Evolutionary conservation across 768 basidiomycete species (phyloP), one percentile per base, ranked within the genome.

Genomic region (Boletus subparvulus): DNA sequence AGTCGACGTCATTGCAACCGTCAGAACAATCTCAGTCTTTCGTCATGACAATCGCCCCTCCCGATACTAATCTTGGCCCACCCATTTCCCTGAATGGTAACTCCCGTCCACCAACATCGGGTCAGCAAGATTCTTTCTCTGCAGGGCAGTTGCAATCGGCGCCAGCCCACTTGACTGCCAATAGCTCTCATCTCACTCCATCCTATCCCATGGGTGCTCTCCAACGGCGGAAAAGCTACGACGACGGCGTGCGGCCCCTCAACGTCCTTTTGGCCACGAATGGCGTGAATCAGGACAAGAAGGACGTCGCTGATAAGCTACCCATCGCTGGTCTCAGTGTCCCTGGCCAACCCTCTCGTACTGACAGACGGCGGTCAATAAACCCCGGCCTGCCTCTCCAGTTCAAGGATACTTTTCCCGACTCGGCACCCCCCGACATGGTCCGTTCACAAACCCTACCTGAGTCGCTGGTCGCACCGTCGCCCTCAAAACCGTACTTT

Each of bases 361-460:
- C 75, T 0, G 80, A 79, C 26, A 79, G 76, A 44, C 73, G 84
- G 13, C 72, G 78, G 21, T 84, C 84, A 5, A 84, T 85, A 58
- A 84, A 83, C 54, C 84, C 85, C 2, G 77, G 68, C 5, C 66
- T 79, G 43, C 65, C 75, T 8, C 71, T 82, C 57, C 75, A 69
- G 21, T 53, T 57, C 36, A 61, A 61, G 14, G 54, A 61, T 4
- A 1, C 46, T 3, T 10, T 46, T 5, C 58, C 63, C 24, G 61
- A 60, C 48, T 56, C 61, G 30, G 54, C 60, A 11, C 60, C 60
- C n/a, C 50, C 61, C 7, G 70, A 72, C 16, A 70, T 74, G 59
- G 47, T 63, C 21, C 74, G 67, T 43, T 71, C 73, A 6, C 73
- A 64, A 44, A 71, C 69, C 1, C 50, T 65, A 9, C 73, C 65